Base-by-base conservation (phyloP, 192 early-diverging fungal genomes). In the Geosiphon pyriformis region DNA sequence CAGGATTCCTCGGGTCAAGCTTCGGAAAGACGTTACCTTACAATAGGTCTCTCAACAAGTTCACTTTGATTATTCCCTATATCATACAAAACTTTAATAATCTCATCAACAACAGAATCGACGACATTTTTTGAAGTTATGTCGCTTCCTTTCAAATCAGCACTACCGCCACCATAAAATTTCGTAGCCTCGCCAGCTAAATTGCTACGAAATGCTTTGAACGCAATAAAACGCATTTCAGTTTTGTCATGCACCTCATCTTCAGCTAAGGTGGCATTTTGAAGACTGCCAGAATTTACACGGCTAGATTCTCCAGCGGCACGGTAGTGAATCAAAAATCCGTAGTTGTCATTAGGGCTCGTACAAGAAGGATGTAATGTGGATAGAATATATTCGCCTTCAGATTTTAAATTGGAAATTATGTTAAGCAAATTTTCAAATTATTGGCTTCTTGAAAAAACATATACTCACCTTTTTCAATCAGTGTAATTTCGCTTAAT, bases 391-490 rank as follows among this genome's bases (percentile, higher is more conserved):
- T 80, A 80, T n/a, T 80, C 78, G 4, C 76, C 60, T 67, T 29
- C 15, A 33, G 47, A 30, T 46, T 17, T 17, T 32, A 27, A 27
- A 55, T 34, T 29, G 18, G n/a, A 34, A 46, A 2, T 56, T 22
- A 50, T 3, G 32, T 50, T 25, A 29, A 7, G 26, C 2, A 20
- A 51, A 23, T 23, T 27, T 15, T 33, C 15, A 10, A 23, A 20
- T 23, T 23, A 54, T 12, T 54, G 26, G 4, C 6, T 12, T 20
- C 23, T 55, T n/a, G n/a, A n/a, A n/a, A n/a, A 54, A 20, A 20
- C 25, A 57, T 1, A 55, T 62, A 70, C 20, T 64, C 48, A 27
- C 85, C 88, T 64, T 85, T 77, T 49, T 83, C 83, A 31, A 90
- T 76, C 2, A 71, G 68, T 3, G 67, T 65, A 34, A 90, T 78